A percentile compares a stretch with the other conserved stretches of the same genome.
phyloP scores from a whole-genome alignment of 768 basidiomycete species.

The Russula earlei region DNA sequence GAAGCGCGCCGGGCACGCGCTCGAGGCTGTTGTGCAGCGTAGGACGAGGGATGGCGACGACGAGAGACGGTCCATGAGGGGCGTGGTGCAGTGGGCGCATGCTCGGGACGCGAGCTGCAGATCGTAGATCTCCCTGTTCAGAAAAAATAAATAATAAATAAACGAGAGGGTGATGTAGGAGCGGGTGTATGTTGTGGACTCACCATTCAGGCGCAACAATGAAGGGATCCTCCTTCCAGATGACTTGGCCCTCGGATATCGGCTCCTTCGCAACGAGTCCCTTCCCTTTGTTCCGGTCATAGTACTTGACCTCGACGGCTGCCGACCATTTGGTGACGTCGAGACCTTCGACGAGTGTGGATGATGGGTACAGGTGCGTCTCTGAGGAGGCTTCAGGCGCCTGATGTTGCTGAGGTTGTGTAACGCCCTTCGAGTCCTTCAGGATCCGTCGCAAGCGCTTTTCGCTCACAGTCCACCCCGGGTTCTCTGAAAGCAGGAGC shows the following conservation, averaged over 20 bases:
- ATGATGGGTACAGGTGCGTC: constrained; percentile 41
- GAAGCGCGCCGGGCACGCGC: constrained; percentile 53
- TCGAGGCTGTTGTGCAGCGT: background rate
- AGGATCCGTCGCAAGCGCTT: constrained; percentile 70
- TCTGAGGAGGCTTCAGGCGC: background rate
- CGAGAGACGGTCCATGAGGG: constrained; percentile 37
- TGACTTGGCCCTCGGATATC: constrained; percentile 58
- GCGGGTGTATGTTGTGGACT: constrained; percentile 17
- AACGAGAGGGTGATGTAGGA: background rate
- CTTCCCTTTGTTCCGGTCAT: constrained; percentile 67
- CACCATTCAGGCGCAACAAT: constrained; percentile 76
- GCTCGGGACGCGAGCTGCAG: constrained; percentile 49
- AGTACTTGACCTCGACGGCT: constrained; percentile 59
- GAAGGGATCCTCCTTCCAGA: constrained; percentile 85
- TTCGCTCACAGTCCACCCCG: constrained; percentile 75
- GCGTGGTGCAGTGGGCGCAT: constrained; percentile 69
- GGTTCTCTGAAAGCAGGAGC: constrained; percentile 46
- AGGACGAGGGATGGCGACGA: constrained; percentile 24
- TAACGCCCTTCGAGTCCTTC: constrained; percentile 50
- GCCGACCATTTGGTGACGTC: constrained; percentile 53
- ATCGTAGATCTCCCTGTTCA: constrained; percentile 65
- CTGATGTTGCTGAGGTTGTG: constrained; percentile 21
- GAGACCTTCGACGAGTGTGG: constrained; percentile 52
- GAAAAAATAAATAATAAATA: background rate
- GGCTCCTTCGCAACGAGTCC: constrained; percentile 65